Percentiles rank a stretch among this genome's conserved stretches.
phyloP scores from a whole-genome alignment of 768 basidiomycete species.

The Rhizopogon roseolus region DNA sequence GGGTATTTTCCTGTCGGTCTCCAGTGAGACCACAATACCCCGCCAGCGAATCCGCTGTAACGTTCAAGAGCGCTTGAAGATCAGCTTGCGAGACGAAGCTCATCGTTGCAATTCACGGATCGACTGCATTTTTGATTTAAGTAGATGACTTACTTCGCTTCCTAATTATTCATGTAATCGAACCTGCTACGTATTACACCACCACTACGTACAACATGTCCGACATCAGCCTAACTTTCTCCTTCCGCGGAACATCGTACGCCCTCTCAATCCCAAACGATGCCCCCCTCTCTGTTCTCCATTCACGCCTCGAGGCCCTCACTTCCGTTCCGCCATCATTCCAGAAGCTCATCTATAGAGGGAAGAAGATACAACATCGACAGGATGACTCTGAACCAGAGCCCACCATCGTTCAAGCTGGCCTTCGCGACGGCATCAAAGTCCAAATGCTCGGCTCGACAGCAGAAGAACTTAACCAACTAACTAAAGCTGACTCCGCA shows the following conservation, averaged over 20 bases:
- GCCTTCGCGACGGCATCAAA: constrained; percentile 62
- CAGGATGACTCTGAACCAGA: constrained; percentile 13
- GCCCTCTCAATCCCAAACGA: constrained; percentile 44
- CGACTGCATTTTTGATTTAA: not conserved
- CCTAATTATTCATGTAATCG: too few relatives aligned
- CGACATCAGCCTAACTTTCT: constrained; percentile 20
- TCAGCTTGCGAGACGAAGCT: not conserved
- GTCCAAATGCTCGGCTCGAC: constrained; percentile 72
- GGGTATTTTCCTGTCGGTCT: constrained; percentile 7
- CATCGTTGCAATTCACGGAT: not conserved
- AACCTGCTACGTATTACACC: too few relatives aligned
- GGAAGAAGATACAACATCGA: constrained; percentile 41
- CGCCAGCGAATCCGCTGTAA: constrained; percentile 11
- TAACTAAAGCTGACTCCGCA: constrained; percentile 56
- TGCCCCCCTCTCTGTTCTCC: constrained; percentile 46
- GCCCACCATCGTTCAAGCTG: constrained; percentile 36
- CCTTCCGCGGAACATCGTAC: constrained; percentile 46
- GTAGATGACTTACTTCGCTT: too few relatives aligned
- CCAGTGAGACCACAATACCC: constrained; percentile 8
- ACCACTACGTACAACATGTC: too few relatives aligned
- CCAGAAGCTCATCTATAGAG: constrained; percentile 73
- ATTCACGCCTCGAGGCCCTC: constrained; percentile 51
- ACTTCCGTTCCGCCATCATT: constrained; percentile 60
- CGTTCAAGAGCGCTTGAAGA: constrained; percentile 4
- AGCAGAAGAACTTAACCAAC: constrained; percentile 44